Percentiles rank a stretch among this genome's conserved stretches.
Evolutionary conservation across 2,329 filamentous ascomycete genomes (phyloP).

Genomic region (Botrytis porri): DNA sequence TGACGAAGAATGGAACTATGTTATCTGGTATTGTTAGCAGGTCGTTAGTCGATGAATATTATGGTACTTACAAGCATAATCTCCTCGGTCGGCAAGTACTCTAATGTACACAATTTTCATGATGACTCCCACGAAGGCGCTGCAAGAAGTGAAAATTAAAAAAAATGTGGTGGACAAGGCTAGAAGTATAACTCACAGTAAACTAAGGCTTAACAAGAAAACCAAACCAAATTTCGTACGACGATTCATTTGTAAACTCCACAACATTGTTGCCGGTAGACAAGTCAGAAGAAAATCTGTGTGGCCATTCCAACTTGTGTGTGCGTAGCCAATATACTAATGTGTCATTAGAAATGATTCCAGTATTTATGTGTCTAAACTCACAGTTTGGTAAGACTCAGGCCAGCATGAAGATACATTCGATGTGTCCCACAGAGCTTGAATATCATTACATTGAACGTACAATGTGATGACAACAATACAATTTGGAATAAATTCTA

Average conservation of each 20-base stretch:
- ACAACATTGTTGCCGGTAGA: constrained; percentile 23
- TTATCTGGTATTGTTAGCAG: constrained; percentile 3
- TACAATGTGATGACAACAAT: constrained; percentile 23
- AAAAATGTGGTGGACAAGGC: too few relatives aligned
- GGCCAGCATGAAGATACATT: constrained; percentile 21
- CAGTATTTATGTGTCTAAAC: background rate
- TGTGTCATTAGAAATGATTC: background rate
- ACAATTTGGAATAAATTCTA: constrained; percentile 20
- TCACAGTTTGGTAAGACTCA: constrained; percentile 20
- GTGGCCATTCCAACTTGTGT: constrained; percentile 17
- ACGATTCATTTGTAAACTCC: constrained; percentile 24
- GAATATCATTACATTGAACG: constrained; percentile 22
- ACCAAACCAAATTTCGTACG: constrained; percentile 22
- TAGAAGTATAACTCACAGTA: constrained; percentile 20
- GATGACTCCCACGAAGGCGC: constrained; percentile 24
- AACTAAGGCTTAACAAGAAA: constrained; percentile 22
- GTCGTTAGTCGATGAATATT: too few relatives aligned
- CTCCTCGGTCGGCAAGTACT: constrained; percentile 20
- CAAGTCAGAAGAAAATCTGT: constrained; percentile 25
- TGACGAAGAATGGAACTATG: constrained; percentile 23
- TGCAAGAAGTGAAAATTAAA: background rate
- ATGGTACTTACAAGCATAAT: constrained; percentile 21
- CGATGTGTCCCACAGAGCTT: constrained; percentile 22
- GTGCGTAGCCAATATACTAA: constrained; percentile 18
- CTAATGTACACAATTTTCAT: constrained; percentile 25